Base-by-base conservation (phyloP, 78 protist species). In the Pirum gemmata region DNA sequence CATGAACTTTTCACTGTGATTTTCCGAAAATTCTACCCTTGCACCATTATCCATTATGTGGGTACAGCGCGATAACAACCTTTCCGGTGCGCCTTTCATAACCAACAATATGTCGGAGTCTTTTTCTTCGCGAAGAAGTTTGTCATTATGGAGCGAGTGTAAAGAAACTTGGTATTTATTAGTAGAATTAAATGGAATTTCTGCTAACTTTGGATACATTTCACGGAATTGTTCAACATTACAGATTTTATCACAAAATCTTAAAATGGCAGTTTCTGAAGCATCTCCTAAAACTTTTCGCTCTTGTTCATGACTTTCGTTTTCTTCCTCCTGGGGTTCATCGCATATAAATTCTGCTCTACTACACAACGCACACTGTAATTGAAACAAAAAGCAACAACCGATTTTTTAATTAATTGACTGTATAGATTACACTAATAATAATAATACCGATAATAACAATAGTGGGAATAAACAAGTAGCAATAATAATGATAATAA, bases 171-270 rank as follows among this genome's bases (percentile, higher is more conserved):
- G 92, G 91, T 90, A 96, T 91, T 96, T 96, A 92, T 96, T 96
- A 26, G 78, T 90, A 51, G 98, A 95, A 92, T 97, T 96, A 94
- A 96, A 96, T 38, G 97, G 97, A 8, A 96, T 89, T 89, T 94
- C 97, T 61, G 5, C 1, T 18, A 78, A 33, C 26, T 38, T 40
- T 33, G 2, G 1, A 29, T 1, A 2, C 35, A 31, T 1, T 40
- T 38, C 18, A 35, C 90, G 90, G 27, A 61, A 1, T 38, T 40
- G 61, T 26, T 0, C 25, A 18, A 35, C 21, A 76, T 1, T 33
- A 83, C 38, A 37, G 33, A 75, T 29, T 51, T 35, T 73, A 51
- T 89, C 87, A 41, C 41, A 25, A 37, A 90, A 94, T 38, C 89
- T 89, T 51, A 96, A 39, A 29, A 95, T 35, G 38, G 96, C 98